Evolutionary conservation across 148 eudicot species (phyloP), one percentile per base, ranked within the genome.

Genomic region (Vaccinium vitisidaea): DNA sequence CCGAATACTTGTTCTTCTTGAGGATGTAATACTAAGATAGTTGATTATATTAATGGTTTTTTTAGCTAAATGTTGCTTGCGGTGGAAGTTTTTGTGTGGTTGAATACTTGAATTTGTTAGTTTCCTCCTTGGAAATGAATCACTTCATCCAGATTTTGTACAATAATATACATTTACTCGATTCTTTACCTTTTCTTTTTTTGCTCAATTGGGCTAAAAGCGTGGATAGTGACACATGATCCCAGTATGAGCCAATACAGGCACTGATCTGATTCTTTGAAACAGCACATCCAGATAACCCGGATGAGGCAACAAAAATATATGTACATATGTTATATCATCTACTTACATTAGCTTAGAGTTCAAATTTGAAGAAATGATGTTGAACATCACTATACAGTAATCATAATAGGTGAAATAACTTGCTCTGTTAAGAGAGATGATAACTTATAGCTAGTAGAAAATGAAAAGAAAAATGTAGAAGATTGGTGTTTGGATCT

Each of bases 11-110:
- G 53, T 75, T 75, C 73, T 43, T 46, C 78, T 43, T 43, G 25
- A 46, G 78, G 78, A 75, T 36, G 79, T 8, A 75, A 46, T 75
- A 19, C 48, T 75, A 12, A n/a, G 79, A 74, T 46, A 19, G 78
- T 21, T 75, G 53, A 75, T 18, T 19, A 46, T 21, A 15, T 36
- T 75, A 43, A 43, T 63, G 69, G 8, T 25, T n/a, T 63, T 63
- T 63, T 21, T n/a, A 7, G 25, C 69, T 63, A 63, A 63, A 21
- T 63, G 23, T 63, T 63, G 27, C 52, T 36, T 32, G 18, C 13
- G 75, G 74, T 21, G 2, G 30, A 23, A 65, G 70, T 23, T 65
- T 23, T 23, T 8, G 25, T 25, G 6, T 25, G 73, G 32, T 67
- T 23, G 73, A 27, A 25, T 27, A 36, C 39, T 25, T 32, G 36